These are phyloP conservation scores for Paraglomus occultum DNA, from an alignment of 192 early-diverging fungal genomes.

Conservation along the genomic window DNA sequence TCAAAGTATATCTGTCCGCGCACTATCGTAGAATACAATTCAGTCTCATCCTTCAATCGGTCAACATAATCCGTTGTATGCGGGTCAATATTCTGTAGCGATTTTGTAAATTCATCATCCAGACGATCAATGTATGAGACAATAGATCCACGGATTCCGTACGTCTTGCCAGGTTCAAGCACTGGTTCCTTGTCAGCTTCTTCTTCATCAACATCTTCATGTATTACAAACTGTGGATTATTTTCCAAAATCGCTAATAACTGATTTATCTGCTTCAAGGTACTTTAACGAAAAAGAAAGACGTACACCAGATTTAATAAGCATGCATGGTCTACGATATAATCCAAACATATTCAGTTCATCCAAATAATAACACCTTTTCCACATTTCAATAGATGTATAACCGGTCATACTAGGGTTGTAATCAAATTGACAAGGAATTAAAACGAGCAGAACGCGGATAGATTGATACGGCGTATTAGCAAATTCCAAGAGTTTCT, in stretches of 20 bases:
- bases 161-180: constrained; percentile 49
- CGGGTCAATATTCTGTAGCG: constrained; percentile 95
- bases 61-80: constrained; percentile 96
- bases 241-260: constrained; percentile 78
- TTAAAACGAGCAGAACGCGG: constrained; percentile 80
- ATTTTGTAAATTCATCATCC: constrained; percentile 96
- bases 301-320: not conserved
- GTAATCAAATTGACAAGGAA: constrained; percentile 88
- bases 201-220: constrained; percentile 68
- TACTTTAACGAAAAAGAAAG: constrained; percentile 28
- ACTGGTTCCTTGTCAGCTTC: constrained; percentile 58
- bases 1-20: constrained; percentile 89
- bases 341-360: not conserved
- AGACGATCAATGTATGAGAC: constrained; percentile 87
- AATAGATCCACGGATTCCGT: constrained; percentile 80
- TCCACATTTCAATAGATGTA: constrained; percentile 83
- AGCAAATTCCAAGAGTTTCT: constrained; percentile 60
- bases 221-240: constrained; percentile 66
- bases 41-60: constrained; percentile 86
- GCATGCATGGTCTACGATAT: not conserved
- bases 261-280: constrained; percentile 68
- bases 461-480: constrained; percentile 75
- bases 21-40: constrained; percentile 83
- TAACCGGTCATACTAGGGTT: constrained; percentile 59
- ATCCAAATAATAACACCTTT: constrained; percentile 42